Evolutionary conservation across 176 grass and related monocot genomes (phyloP), one percentile per base, ranked within the genome.

Genomic region (Aechmea fasciata): DNA sequence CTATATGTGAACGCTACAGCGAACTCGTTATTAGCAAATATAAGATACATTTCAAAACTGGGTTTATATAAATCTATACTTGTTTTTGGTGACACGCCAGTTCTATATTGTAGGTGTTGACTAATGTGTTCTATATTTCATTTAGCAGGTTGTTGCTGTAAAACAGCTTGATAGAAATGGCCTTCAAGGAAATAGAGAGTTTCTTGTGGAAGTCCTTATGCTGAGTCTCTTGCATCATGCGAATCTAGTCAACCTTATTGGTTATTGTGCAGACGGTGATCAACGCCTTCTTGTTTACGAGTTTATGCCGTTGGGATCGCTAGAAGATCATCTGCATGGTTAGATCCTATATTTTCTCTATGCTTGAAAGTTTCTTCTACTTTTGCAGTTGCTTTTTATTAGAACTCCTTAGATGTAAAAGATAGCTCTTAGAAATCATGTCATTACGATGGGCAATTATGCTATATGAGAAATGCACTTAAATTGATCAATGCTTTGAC

Each of bases 131-230:
- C 47, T 52, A 5, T 14, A 26, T 71, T 64, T 62, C 52, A 75
- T 69, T 52, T 82, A 41, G 50, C 74, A 97, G 93, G 77, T 79
- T 68, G 76, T 97, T 80, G 93, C 93, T 28, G 89, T 97, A 76
- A 97, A 97, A 70, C 93, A 90, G 74, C 86, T 97, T 55, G 86
- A 97, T 67, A 90, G 93, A 87, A 87, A 90, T 33, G 86, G 93
- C 49, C 70, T 97, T 63, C 93, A 97, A 83, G 93, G 93, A 85
- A 97, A 97, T 70, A 81, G 93, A 50, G 93, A 97, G 75, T 97
- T 97, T 85, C 85, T 97, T n/a, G 93, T 97, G 77, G 93, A 97
- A 79, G 93, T 97, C 73, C 87, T 97, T 61, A 97, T 97, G 93
- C 74, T 97, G 75, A 97, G 93, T 78, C 86, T 97, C 19, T 73